phyloP scores from a whole-genome alignment of 495 filamentous ascomycete genomes.

The Clohesyomyces aquaticus region DNA sequence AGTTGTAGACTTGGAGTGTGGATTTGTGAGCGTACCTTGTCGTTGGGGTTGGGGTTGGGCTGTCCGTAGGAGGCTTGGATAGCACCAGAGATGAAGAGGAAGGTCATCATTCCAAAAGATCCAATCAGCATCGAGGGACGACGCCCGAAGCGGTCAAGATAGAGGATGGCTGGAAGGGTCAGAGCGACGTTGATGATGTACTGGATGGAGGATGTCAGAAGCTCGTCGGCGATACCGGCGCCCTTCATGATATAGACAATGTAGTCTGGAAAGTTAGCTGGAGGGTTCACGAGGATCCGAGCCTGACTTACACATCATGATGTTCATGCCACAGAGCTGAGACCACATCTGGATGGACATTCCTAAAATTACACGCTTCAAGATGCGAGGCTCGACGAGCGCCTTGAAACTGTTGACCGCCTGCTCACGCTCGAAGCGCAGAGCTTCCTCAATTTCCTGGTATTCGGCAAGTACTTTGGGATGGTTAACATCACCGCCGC shows the following conservation, averaged over 20 bases:
- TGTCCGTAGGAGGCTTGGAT: slow-evolving; percentile 41
- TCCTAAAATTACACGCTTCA: slow-evolving; percentile 70
- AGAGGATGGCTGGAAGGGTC: slow-evolving; percentile 63
- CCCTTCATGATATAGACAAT: slow-evolving; percentile 75
- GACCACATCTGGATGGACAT: slow-evolving; percentile 80
- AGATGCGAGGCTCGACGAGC: slow-evolving; percentile 63
- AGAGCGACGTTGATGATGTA: slow-evolving; percentile 76
- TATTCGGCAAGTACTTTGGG: slow-evolving; percentile 68
- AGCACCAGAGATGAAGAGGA: slow-evolving; percentile 40
- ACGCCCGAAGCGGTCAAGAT: slow-evolving; percentile 40
- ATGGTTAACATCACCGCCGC: slow-evolving; percentile 61
- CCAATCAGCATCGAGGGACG: slow-evolving; percentile 42
- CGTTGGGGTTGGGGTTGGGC: slow-evolving; percentile 26
- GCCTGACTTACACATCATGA: slow-evolving; percentile 58
- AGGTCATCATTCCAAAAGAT: slow-evolving; percentile 43
- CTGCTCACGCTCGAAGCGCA: slow-evolving; percentile 65
- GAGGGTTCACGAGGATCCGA: too few relatives aligned
- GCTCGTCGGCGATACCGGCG: slow-evolving; percentile 64
- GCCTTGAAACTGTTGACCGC: slow-evolving; percentile 60
- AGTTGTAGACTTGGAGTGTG: too few relatives aligned
- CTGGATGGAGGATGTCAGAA: slow-evolving; percentile 73
- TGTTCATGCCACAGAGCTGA: slow-evolving; percentile 75
- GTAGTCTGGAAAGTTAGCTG: slow-evolving; percentile 53
- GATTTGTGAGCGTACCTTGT: too few relatives aligned
- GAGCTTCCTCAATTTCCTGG: slow-evolving; percentile 67